Evolutionary conservation across 805 yeast genomes (phyloP), one percentile per base, ranked within the genome.

Genomic region (Ogataea trehalophila): DNA sequence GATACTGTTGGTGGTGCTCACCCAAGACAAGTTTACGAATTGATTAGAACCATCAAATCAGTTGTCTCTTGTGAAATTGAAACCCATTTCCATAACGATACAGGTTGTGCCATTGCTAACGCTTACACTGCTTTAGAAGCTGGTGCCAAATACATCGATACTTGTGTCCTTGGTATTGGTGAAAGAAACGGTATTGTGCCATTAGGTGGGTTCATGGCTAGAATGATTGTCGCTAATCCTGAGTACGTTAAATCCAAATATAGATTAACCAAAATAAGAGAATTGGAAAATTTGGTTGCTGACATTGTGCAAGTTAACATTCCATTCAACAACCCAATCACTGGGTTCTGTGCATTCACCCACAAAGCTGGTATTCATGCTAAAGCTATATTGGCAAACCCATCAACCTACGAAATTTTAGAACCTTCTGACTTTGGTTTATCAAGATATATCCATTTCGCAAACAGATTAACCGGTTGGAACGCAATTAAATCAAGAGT

Each of bases 331-430:
- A 77, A 78, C 65, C 83, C 83, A 51, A 77, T 78, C 59, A 78
- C 83, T 41, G 83, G 83, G 17, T 78, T 78, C 72, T 77, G 83
- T 70, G 82, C 83, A 39, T 78, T 78, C 65, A 78, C 83, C 39
- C 83, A 78, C 65, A 78, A 78, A 67, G 83, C 83, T 20, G 83
- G 83, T 63, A 77, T 78, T 53, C 83, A 78, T 52, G 83, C 83
- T 48, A 77, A 78, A 63, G 83, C 83, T 43, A 78, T 78, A 48
- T 71, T 78, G 55, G 83, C 83, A 44, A 78, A 78, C 65, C 83
- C 83, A 43, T 75, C 81, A n/a, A 78, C 83, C 13, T 78, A 78
- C 60, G 83, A 78, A 65, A 78, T 78, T 59, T 70, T 78, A 61
- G 74, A 75, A 55, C 83, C 83, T 33, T 64, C 71, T 22, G 83